These are phyloP conservation scores for Neophaeococcomyces mojaviensis DNA, from an alignment of 2,329 filamentous ascomycete genomes.

Conservation along the genomic window DNA sequence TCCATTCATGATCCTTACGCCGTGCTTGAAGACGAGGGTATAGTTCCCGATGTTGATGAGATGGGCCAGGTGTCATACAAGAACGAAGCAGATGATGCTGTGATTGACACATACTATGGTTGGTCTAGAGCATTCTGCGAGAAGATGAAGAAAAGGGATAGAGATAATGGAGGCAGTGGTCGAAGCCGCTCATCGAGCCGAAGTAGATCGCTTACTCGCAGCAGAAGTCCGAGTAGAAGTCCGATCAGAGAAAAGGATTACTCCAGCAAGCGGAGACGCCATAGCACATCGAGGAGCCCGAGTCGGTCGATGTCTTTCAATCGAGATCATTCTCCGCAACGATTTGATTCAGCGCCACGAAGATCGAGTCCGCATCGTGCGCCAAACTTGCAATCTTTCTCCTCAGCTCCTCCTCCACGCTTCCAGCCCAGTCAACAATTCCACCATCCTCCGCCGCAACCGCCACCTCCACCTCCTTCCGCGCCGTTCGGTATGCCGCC, in stretches of 20 bases:
- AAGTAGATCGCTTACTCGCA: conserved; percentile 37
- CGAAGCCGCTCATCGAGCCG: conserved; percentile 13
- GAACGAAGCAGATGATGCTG: conserved; percentile 59
- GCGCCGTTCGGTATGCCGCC: conserved; percentile 5
- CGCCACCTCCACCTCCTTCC: conserved; percentile 29
- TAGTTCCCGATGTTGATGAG: conserved; percentile 60
- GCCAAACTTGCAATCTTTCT: conserved; percentile 17
- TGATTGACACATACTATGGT: conserved; percentile 74
- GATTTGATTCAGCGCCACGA: conserved; percentile 17
- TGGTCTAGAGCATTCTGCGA: conserved; percentile 77
- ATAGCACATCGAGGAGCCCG: conserved; percentile 28
- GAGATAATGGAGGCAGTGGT: conserved; percentile 14
- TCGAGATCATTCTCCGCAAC: conserved; percentile 14
- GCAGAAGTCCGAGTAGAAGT: conserved; percentile 32
- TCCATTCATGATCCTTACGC: conserved; percentile 39
- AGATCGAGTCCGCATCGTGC: conserved; percentile 7
- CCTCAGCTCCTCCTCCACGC: conserved; percentile 19
- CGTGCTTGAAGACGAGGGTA: conserved; percentile 49
- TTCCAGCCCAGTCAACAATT: conserved; percentile 14
- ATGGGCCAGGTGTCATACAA: conserved; percentile 62
- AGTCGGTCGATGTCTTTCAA: conserved; percentile 17
- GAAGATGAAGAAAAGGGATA: conserved; percentile 58
- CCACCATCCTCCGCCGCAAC: conserved; percentile 26
- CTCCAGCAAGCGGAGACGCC: conserved; percentile 31
- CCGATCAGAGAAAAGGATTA: conserved; percentile 27